Base-by-base conservation (phyloP, 139 green algal species). In the Zygnema circumcarinatum region DNA sequence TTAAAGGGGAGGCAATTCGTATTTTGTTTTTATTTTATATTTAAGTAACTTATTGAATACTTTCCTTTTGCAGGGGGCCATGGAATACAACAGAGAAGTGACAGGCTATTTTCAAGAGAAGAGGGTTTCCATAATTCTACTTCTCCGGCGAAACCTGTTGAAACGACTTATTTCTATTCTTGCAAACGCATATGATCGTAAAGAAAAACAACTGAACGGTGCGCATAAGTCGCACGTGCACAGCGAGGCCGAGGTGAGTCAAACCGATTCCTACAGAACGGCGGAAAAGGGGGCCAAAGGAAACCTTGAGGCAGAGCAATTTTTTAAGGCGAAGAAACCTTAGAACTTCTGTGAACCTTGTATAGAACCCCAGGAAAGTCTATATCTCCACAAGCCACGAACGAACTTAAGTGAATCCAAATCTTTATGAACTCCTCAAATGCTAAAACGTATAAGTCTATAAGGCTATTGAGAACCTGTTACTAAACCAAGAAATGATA, bases 91-190 rank as follows among this genome's bases (percentile, higher is more conserved):
- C 0, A 32, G 35, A 21, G 83, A 88, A 39, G 72, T 88, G 69
- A 38, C n/a, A n/a, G 72, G 67, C 25, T 88, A 88, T 62, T 83
- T 88, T 29, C 22, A 25, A 29, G n/a, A 74, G 83, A 52, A 39
- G 35, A 16, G 40, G 52, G 83, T 88, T 54, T 88, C 83, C 7
- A 68, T 88, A 0, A 74, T 88, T 38, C 29, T 88, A 76, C 72
- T 88, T 2, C n/a, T 88, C 31, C 35, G 83, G 29, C 76, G 40
- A 11, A 88, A 88, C 31, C 36, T 83, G 40, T 62, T 88, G 22
- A 38, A 68, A 36, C 83, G 83, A 1, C 73, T 88, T n/a, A 84
- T 88, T 33, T 88, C 83, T 39, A 84, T 88, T 2, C 83, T 88
- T 52, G 83, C 83, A 47, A 88, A 88, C 32, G 73, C 73, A 36